These are phyloP conservation scores for Colletotrichum sp. DNA, from an alignment of 2,329 filamentous ascomycete genomes.

Conservation along the genomic window DNA sequence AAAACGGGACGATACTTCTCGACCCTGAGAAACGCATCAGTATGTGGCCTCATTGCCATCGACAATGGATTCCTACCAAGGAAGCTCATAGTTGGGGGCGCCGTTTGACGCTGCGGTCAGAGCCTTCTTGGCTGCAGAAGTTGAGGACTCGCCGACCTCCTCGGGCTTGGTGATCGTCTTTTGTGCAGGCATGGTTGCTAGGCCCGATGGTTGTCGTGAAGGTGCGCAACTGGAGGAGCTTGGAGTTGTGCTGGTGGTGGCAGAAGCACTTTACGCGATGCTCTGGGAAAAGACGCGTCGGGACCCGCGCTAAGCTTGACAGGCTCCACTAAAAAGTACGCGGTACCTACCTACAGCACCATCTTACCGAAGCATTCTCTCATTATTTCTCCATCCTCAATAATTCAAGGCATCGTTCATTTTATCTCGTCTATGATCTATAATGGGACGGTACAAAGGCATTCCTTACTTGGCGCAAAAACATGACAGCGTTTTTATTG, in stretches of 20 bases:
- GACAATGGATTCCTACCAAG: constrained; percentile 63
- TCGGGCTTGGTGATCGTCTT: constrained; percentile 58
- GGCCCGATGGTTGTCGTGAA: not conserved
- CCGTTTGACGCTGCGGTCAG: constrained; percentile 56
- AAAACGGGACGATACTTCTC: constrained; percentile 97
- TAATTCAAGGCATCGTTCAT: not conserved
- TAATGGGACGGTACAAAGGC: not conserved
- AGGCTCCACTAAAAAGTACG: not conserved
- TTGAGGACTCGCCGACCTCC: constrained; percentile 66
- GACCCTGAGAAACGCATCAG: constrained; percentile 68
- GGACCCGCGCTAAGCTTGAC: not conserved
- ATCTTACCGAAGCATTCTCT: not conserved
- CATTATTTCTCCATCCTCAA: not conserved
- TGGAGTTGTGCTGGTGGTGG: not conserved
- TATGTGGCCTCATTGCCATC: not conserved
- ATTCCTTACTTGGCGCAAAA: not conserved
- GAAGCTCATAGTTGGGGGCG: constrained; percentile 72
- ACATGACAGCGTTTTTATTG: not conserved
- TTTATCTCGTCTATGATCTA: not conserved
- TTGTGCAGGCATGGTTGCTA: constrained; percentile 14
- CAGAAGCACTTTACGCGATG: constrained; percentile 22
- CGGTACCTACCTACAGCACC: not conserved
- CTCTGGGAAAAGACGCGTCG: constrained; percentile 19
- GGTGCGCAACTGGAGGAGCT: not conserved
- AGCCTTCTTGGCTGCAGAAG: constrained; percentile 61